Conservation (phyloP, 1,284 basidiomycete species). For the Pseudozyma sp. region DNA sequence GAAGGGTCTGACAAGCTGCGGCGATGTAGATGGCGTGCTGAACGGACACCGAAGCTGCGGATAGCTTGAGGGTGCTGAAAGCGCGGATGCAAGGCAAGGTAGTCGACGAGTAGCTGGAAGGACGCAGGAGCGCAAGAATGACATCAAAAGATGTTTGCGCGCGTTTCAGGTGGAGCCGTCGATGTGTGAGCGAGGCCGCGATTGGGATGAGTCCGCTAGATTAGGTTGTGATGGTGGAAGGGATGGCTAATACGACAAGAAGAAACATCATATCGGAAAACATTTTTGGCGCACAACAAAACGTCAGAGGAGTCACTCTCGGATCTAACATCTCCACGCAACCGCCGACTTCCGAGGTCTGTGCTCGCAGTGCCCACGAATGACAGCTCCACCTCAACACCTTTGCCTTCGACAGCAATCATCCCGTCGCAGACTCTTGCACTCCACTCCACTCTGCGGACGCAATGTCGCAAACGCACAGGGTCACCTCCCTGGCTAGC, state of each 20-base stretch:
- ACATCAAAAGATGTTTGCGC: constrained; percentile 20
- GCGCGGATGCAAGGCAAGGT: constrained; percentile 10
- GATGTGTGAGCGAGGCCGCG: no score
- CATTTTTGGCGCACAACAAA: background rate
- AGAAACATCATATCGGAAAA: constrained; percentile 4
- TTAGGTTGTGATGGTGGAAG: background rate
- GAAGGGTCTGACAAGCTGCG: constrained; percentile 18
- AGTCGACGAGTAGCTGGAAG: constrained; percentile 10
- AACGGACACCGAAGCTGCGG: constrained; percentile 16
- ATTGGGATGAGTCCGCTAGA: background rate
- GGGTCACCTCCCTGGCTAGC: background rate
- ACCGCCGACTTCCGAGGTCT: constrained; percentile 12
- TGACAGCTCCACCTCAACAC: constrained; percentile 5
- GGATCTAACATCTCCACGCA: constrained; percentile 1
- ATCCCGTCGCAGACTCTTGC: background rate
- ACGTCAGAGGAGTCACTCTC: no score
- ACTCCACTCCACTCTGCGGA: background rate
- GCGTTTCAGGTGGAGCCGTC: background rate
- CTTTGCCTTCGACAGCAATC: background rate
- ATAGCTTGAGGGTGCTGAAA: background rate
- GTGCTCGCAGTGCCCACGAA: background rate
- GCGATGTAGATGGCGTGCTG: constrained; percentile 19
- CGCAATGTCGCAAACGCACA: background rate
- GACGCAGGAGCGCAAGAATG: constrained; percentile 28
- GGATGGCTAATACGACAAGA: background rate